Conservation (phyloP, 2,329 filamentous ascomycete species). For the Dactylellina leptospora region DNA sequence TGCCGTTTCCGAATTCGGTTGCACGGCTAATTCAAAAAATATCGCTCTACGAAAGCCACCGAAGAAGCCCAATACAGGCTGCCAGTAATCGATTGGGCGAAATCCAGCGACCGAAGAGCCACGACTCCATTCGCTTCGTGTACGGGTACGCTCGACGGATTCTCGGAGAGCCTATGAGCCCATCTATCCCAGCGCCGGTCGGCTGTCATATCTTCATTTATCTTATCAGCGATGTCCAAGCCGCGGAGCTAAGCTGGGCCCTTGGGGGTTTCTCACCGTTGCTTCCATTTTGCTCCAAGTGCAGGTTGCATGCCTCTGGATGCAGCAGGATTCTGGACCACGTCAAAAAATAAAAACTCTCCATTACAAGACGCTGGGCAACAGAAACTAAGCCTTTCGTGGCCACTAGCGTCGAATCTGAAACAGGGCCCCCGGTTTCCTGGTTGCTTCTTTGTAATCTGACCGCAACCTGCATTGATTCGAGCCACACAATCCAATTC, state of each 20-base stretch:
- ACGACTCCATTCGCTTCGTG: no score
- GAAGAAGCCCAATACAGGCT: no score
- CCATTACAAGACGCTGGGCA: conserved; percentile 29
- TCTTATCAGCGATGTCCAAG: conserved; percentile 32
- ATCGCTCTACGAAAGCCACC: no score
- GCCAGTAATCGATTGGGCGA: no score
- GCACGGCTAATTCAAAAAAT: conserved; percentile 9
- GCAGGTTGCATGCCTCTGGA: conserved; percentile 33
- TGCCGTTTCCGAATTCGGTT: conserved; percentile 26
- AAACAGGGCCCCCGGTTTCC: conserved; percentile 47
- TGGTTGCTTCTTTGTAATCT: conserved; percentile 27
- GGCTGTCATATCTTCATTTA: conserved; percentile 6
- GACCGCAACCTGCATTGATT: neutral
- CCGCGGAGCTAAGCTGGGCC: neutral
- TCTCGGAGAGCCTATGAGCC: no score
- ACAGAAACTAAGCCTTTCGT: conserved; percentile 34
- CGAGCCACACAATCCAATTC: no score
- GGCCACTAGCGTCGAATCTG: conserved; percentile 50
- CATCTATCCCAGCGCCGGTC: no score
- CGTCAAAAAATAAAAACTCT: conserved; percentile 35
- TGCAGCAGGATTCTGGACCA: conserved; percentile 49
- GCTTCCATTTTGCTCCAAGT: conserved; percentile 39
- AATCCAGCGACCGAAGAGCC: no score
- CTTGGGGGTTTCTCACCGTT: conserved; percentile 34
- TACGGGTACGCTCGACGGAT: no score